Conservation (phyloP, 2,329 filamentous ascomycete species). For the Chrysoporthe deuterocubensis region DNA sequence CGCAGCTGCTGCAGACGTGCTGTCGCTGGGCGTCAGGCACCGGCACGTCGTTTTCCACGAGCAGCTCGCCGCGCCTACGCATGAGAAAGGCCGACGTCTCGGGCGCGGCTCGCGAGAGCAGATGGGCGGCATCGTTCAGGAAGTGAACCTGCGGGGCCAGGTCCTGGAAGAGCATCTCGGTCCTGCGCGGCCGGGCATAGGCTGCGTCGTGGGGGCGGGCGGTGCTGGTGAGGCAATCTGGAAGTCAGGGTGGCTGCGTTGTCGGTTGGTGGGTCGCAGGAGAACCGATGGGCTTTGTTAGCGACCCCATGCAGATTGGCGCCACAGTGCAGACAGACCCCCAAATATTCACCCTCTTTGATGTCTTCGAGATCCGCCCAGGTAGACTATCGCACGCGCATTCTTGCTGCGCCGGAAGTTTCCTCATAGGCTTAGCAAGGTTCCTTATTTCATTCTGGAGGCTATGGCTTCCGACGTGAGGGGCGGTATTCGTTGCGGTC, state of each 20-base stretch:
- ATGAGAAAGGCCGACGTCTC: constrained; percentile 64
- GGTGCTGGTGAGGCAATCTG: background rate
- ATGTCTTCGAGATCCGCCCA: background rate
- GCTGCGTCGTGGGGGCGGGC: no score
- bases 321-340: background rate
- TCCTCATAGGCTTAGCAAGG: background rate
- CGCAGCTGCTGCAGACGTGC: constrained; percentile 62
- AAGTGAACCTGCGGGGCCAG: constrained; percentile 43
- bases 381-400: background rate
- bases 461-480: background rate
- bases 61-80: constrained; percentile 54
- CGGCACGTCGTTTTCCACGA: constrained; percentile 50
- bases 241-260: background rate
- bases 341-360: background rate
- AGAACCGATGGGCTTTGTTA: background rate
- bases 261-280: background rate
- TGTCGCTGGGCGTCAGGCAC: constrained; percentile 55
- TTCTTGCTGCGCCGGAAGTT: background rate
- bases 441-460: background rate
- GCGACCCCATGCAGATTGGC: background rate
- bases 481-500: background rate
- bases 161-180: constrained; percentile 28
- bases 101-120: constrained; percentile 56
- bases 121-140: constrained; percentile 63
- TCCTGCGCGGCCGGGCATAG: background rate